Conservation (phyloP, 768 basidiomycete genomes). For the Xerocomus brunneocitrinus region DNA sequence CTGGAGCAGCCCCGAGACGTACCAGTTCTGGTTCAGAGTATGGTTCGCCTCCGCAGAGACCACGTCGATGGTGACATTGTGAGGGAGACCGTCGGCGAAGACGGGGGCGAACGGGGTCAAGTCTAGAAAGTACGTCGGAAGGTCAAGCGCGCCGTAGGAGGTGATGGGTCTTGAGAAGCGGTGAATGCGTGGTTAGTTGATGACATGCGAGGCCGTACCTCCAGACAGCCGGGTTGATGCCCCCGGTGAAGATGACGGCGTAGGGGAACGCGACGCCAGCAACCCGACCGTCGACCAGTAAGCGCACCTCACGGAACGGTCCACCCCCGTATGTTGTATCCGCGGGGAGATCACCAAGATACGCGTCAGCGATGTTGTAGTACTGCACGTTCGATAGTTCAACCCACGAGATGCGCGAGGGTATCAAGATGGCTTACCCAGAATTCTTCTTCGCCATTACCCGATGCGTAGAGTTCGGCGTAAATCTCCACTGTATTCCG, state of each 20-base stretch:
- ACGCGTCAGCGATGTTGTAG: constrained; percentile 60
- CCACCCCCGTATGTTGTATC: constrained; percentile 45
- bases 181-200: background rate
- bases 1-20: constrained; percentile 65
- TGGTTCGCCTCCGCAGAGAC: constrained; percentile 64
- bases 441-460: constrained; percentile 66
- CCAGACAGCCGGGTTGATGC: constrained; percentile 66
- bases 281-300: constrained; percentile 51
- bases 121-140: constrained; percentile 75
- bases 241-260: constrained; percentile 67
- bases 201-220: constrained; percentile 35
- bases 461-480: constrained; percentile 70
- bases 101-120: constrained; percentile 72
- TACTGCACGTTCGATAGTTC: constrained; percentile 42
- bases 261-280: constrained; percentile 59
- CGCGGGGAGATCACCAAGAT: constrained; percentile 48
- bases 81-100: constrained; percentile 62
- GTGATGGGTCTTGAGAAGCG: constrained; percentile 53
- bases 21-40: constrained; percentile 72
- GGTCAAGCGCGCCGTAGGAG: constrained; percentile 70
- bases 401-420: background rate
- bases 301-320: constrained; percentile 60
- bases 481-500: constrained; percentile 62
- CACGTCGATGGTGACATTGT: constrained; percentile 70
- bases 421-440: constrained; percentile 48